Base-by-base conservation (phyloP, 345 rosid species). In the Salix viminalis region DNA sequence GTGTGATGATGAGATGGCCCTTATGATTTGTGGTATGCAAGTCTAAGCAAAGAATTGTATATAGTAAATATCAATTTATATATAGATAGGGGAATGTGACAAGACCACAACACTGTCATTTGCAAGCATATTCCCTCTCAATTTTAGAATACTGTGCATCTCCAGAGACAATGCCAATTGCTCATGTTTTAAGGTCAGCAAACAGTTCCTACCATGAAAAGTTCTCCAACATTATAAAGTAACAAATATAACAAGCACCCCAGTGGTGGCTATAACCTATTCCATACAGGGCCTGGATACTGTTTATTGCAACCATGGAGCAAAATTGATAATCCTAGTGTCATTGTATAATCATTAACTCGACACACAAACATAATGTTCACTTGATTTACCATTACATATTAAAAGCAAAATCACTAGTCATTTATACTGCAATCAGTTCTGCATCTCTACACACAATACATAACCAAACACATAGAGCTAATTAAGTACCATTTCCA, bases 401-500 rank as follows among this genome's bases (percentile, higher is more conserved):
- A n/a, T 16, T 32, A 19, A 12, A 42, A 62, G 28, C 42, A 56
- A 67, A 37, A 2, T 64, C 28, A 41, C 69, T 41, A 66, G 19
- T 44, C 32, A 58, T 32, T n/a, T 41, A 39, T 52, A 69, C 42
- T 15, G 30, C 24, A 28, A 73, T 19, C 16, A 68, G 36, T 54
- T 61, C 23, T 69, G 26, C 21, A 32, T 7, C 46, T 42, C 68
- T 54, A 64, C 5, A 44, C 66, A 26, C 32, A 19, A 74, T 36
- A 18, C 26, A 28, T 30, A 67, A 41, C 34, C 26, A 44, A 69
- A 70, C 36, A 76, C 44, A 2, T 12, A 39, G 37, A 42, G 69
- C 46, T 52, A 39, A 71, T 72, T 64, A 72, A 60, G 65, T 86
- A 94, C 99, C 97, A 80, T 95, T 93, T 84, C 97, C 99, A 74